Percentiles rank a stretch among this genome's conserved stretches.
phyloP scores from a whole-genome alignment of 2,329 filamentous ascomycete genomes.

The Alternaria gansuensis region DNA sequence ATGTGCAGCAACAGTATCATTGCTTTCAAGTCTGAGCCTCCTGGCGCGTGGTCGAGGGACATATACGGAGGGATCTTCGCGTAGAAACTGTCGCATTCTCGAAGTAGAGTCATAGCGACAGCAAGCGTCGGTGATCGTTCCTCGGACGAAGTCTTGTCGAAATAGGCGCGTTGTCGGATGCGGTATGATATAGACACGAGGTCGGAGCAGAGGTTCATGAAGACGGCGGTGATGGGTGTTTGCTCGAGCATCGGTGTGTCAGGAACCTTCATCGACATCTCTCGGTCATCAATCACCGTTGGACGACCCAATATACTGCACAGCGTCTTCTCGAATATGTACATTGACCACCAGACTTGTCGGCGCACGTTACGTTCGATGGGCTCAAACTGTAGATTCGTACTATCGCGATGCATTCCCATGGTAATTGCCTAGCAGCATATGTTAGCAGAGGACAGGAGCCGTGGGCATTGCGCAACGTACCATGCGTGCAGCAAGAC shows the following conservation, averaged over 20 bases:
- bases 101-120: slow-evolving; percentile 31
- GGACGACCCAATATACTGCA: slow-evolving; percentile 41
- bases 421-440: slow-evolving; percentile 52
- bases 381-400: slow-evolving; percentile 51
- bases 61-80: slow-evolving; percentile 26
- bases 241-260: slow-evolving; percentile 32
- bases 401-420: slow-evolving; percentile 57
- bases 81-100: slow-evolving; percentile 33
- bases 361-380: slow-evolving; percentile 40
- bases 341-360: slow-evolving; percentile 42
- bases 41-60: slow-evolving; percentile 20
- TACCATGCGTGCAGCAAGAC: slow-evolving; percentile 54
- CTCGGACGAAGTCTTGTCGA: slow-evolving; percentile 30
- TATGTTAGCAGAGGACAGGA: background rate
- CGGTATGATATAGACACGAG: slow-evolving; percentile 32
- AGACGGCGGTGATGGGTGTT: slow-evolving; percentile 27
- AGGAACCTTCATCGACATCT: slow-evolving; percentile 34
- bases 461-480: background rate
- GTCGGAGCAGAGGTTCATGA: slow-evolving; percentile 24
- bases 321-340: slow-evolving; percentile 38
- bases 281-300: slow-evolving; percentile 38
- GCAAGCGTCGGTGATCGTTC: slow-evolving; percentile 32
- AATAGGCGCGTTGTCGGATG: slow-evolving; percentile 37
- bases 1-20: slow-evolving; percentile 33
- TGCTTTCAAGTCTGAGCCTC: slow-evolving; percentile 24